Percentiles rank a stretch among this genome's conserved stretches.
These are phyloP conservation scores for Coemansia sp. DNA, from an alignment of 192 early-diverging fungal species.

Conservation along the genomic window DNA sequence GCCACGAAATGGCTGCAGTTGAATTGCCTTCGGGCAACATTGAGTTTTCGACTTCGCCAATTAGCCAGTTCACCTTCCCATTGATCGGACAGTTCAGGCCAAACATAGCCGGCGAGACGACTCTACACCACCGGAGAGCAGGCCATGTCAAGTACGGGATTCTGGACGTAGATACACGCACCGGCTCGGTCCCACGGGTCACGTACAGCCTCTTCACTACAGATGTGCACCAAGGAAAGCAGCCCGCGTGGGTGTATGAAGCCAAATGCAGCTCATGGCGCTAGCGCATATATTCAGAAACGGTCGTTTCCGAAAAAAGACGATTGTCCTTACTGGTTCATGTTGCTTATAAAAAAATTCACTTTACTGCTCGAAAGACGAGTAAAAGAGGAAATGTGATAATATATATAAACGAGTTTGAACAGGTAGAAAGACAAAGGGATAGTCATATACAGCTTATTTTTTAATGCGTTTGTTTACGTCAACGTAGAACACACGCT, in stretches of 20 bases:
- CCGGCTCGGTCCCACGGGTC: slow-evolving; percentile 35
- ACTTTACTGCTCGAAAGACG: neutral
- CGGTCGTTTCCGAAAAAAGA: neutral
- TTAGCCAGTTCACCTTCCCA: slow-evolving; percentile 57
- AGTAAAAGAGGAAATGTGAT: neutral
- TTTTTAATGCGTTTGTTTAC: neutral
- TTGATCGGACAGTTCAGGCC: slow-evolving; percentile 35
- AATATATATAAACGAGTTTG: neutral
- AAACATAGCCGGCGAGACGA: slow-evolving; percentile 36
- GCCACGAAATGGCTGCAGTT: slow-evolving; percentile 56
- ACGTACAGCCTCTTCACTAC: slow-evolving; percentile 54
- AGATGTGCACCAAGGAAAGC: slow-evolving; percentile 32
- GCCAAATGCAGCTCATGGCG: slow-evolving; percentile 42
- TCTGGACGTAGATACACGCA: slow-evolving; percentile 52
- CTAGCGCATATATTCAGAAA: slow-evolving; percentile 5
- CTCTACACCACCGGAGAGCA: slow-evolving; percentile 40
- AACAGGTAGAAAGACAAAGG: slow-evolving; percentile 1
- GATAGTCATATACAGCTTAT: slow-evolving; percentile 10
- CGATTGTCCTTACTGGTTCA: neutral
- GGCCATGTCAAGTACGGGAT: slow-evolving; percentile 58
- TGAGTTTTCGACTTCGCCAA: slow-evolving; percentile 55
- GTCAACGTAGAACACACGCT: neutral
- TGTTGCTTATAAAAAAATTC: too few relatives aligned
- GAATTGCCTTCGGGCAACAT: slow-evolving; percentile 49
- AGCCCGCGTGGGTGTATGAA: slow-evolving; percentile 42